phyloP scores from a whole-genome alignment of 2,329 filamentous ascomycete species.

The Botrytis elliptica region DNA sequence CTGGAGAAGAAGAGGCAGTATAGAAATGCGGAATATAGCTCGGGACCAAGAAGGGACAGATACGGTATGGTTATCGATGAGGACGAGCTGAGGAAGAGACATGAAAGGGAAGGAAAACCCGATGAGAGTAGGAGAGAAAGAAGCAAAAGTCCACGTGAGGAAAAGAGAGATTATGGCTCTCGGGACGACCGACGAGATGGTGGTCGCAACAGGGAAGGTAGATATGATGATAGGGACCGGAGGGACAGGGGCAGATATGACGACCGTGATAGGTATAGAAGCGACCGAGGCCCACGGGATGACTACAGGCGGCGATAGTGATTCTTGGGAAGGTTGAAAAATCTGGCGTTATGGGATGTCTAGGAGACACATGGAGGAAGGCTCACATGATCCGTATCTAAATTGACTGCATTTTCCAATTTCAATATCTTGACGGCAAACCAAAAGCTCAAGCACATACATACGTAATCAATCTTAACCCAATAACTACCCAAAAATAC shows the following conservation, averaged over 20 bases:
- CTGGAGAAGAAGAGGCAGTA: slow-evolving; percentile 93
- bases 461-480: not conserved
- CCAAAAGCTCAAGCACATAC: not conserved
- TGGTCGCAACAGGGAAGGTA: slow-evolving; percentile 26
- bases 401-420: not conserved
- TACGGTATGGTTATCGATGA: slow-evolving; percentile 84
- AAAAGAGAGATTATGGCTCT: slow-evolving; percentile 27
- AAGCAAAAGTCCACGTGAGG: slow-evolving; percentile 37
- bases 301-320: slow-evolving; percentile 15
- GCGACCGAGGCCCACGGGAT: slow-evolving; percentile 1
- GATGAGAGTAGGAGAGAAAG: slow-evolving; percentile 36
- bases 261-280: slow-evolving; percentile 24
- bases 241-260: slow-evolving; percentile 28
- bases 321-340: not conserved
- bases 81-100: slow-evolving; percentile 59
- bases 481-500: not conserved
- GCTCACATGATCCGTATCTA: not conserved
- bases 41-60: slow-evolving; percentile 44
- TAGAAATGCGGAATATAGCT: slow-evolving; percentile 50
- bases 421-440: not conserved
- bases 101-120: slow-evolving; percentile 43
- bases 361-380: not conserved
- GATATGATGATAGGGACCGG: slow-evolving; percentile 31
- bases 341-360: slow-evolving; percentile 8
- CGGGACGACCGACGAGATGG: slow-evolving; percentile 27